phyloP scores from a whole-genome alignment of 495 filamentous ascomycete genomes.

The Neurospora sublineolata region DNA sequence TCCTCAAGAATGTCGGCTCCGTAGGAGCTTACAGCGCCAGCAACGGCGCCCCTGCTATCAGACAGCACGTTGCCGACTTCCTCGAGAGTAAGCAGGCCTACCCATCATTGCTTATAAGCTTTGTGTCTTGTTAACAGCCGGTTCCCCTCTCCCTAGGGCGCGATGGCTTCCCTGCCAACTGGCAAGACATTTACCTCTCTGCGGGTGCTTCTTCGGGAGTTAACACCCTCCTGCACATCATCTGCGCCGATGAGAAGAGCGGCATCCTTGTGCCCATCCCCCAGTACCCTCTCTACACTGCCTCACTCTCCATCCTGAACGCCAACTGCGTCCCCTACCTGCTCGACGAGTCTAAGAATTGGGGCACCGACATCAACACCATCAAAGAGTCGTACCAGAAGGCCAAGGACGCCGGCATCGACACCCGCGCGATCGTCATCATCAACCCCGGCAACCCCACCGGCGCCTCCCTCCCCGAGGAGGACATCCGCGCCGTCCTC shows the following conservation, averaged over 20 bases:
- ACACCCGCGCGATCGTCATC: conserved; percentile 84
- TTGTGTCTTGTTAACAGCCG: not conserved
- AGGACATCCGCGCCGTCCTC: conserved; percentile 71
- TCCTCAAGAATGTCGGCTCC: conserved; percentile 73
- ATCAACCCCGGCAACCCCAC: conserved; percentile 99
- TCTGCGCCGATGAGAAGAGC: conserved; percentile 66
- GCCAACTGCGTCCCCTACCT: conserved; percentile 85
- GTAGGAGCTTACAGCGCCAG: conserved; percentile 95
- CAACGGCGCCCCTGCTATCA: conserved; percentile 72
- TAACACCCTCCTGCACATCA: conserved; percentile 79
- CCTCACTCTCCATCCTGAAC: conserved; percentile 76
- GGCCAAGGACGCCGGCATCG: conserved; percentile 62
- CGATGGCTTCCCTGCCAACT: conserved; percentile 75
- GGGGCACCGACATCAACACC: conserved; percentile 73
- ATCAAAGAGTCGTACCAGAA: conserved; percentile 59
- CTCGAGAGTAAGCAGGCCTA: conserved; percentile 53
- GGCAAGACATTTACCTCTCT: conserved; percentile 71
- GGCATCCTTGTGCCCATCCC: conserved; percentile 92
- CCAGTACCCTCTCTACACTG: conserved; percentile 96
- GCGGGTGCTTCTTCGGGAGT: conserved; percentile 90
- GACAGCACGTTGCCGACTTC: conserved; percentile 82
- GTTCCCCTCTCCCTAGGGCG: conserved; percentile 39
- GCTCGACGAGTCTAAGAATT: conserved; percentile 71
- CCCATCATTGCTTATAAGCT: not conserved
- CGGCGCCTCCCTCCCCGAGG: conserved; percentile 65